Conservation (phyloP, 768 basidiomycete species). For the Kwoniella dejecticola region DNA sequence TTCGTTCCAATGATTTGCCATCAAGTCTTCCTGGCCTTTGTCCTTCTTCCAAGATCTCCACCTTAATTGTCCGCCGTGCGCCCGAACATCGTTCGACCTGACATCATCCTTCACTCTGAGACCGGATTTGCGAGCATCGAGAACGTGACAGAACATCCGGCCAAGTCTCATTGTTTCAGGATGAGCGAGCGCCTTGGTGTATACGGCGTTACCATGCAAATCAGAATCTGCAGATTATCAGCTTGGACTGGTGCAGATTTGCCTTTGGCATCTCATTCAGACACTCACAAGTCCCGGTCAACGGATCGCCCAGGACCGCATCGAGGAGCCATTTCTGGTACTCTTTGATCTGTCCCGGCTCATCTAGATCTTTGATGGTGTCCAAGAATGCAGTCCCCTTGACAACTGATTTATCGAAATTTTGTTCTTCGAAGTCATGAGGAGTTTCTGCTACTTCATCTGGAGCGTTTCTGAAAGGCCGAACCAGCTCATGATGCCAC, state of each 20-base stretch:
- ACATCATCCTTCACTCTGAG: slow-evolving; percentile 28
- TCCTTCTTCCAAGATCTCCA: slow-evolving; percentile 39
- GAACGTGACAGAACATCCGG: slow-evolving; percentile 41
- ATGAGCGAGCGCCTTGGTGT: slow-evolving; percentile 35
- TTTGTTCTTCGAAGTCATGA: slow-evolving; percentile 27
- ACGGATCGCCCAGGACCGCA: slow-evolving; percentile 26
- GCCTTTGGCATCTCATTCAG: too few species aligned
- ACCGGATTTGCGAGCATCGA: slow-evolving; percentile 49
- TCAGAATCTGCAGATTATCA: slow-evolving; percentile 31
- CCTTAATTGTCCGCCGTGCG: slow-evolving; percentile 24
- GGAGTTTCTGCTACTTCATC: slow-evolving; percentile 26
- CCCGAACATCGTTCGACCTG: slow-evolving; percentile 12
- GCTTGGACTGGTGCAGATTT: too few species aligned
- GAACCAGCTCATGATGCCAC: slow-evolving; percentile 34
- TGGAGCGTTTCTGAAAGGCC: slow-evolving; percentile 34
- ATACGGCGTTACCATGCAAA: slow-evolving; percentile 43
- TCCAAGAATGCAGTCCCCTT: slow-evolving; percentile 34
- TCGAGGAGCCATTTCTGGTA: slow-evolving; percentile 36
- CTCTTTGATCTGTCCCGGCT: slow-evolving; percentile 25
- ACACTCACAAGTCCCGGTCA: slow-evolving; percentile 38
- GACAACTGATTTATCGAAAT: slow-evolving; percentile 41
- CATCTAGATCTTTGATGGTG: slow-evolving; percentile 4
- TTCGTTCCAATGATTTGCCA: not conserved
- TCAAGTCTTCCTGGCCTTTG: slow-evolving; percentile 2
- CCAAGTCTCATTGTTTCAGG: slow-evolving; percentile 35